phyloP scores from a whole-genome alignment of 768 basidiomycete genomes.

The Lactarius sanguifluus region DNA sequence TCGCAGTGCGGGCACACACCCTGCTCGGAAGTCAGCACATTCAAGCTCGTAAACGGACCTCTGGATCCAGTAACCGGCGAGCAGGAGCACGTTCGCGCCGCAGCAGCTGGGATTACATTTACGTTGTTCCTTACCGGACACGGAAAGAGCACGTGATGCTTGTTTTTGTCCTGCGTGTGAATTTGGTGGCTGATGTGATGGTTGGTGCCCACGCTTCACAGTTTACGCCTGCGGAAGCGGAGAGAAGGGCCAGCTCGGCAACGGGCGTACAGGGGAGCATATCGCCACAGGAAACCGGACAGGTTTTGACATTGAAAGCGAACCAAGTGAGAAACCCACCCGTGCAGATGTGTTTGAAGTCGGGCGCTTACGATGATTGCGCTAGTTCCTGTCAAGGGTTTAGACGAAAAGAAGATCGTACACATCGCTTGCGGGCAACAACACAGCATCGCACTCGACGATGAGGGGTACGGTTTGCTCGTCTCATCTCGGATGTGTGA shows the following conservation, averaged over 20 bases:
- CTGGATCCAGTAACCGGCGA: slow-evolving; percentile 42
- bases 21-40: slow-evolving; percentile 63
- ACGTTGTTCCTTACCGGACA: slow-evolving; percentile 77
- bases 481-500: not conserved
- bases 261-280: slow-evolving; percentile 90
- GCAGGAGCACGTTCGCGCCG: slow-evolving; percentile 66
- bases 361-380: slow-evolving; percentile 26
- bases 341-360: not conserved
- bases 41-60: slow-evolving; percentile 62
- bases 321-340: slow-evolving; percentile 52
- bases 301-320: slow-evolving; percentile 72
- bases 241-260: slow-evolving; percentile 91
- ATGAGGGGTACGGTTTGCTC: slow-evolving; percentile 55
- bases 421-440: slow-evolving; percentile 86
- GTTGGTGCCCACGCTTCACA: slow-evolving; percentile 33
- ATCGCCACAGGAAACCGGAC: slow-evolving; percentile 85
- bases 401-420: slow-evolving; percentile 75
- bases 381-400: slow-evolving; percentile 69
- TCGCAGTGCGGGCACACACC: slow-evolving; percentile 24
- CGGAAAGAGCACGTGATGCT: slow-evolving; percentile 62
- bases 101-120: slow-evolving; percentile 81
- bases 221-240: slow-evolving; percentile 90
- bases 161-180: not conserved
- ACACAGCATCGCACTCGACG: slow-evolving; percentile 80
- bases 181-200: slow-evolving; percentile 12